Conservation (phyloP, 2,329 filamentous ascomycete genomes). For the Boeremia exigua region DNA sequence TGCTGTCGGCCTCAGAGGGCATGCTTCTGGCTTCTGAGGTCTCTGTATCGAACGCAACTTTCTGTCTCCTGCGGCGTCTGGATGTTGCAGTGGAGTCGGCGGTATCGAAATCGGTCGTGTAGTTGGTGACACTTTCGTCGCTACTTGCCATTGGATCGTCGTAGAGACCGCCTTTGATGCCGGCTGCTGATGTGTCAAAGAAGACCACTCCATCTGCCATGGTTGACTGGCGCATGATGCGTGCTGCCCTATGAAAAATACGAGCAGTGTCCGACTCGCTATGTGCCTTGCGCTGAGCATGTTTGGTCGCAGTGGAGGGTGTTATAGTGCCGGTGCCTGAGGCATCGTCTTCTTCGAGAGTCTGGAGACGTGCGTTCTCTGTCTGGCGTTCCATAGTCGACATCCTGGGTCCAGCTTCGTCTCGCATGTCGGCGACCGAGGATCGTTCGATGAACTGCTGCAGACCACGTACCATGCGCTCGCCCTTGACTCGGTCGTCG, state of each 20-base stretch:
- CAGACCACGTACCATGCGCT: slow-evolving; percentile 44
- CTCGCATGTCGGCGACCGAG: slow-evolving; percentile 29
- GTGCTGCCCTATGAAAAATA: slow-evolving; percentile 46
- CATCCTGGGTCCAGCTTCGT: slow-evolving; percentile 20
- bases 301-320: slow-evolving; percentile 16
- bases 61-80: slow-evolving; percentile 24
- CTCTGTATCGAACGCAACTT: slow-evolving; percentile 6
- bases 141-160: slow-evolving; percentile 27
- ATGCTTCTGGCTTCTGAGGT: background rate
- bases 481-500: slow-evolving; percentile 34
- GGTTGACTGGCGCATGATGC: slow-evolving; percentile 43
- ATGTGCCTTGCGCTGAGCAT: slow-evolving; percentile 32
- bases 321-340: slow-evolving; percentile 7
- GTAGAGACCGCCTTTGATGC: slow-evolving; percentile 33
- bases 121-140: slow-evolving; percentile 39
- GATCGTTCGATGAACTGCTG: slow-evolving; percentile 44
- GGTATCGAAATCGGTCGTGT: slow-evolving; percentile 40
- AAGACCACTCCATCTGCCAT: slow-evolving; percentile 45
- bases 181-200: slow-evolving; percentile 42
- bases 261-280: slow-evolving; percentile 31
- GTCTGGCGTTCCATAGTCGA: slow-evolving; percentile 43
- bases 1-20: slow-evolving; percentile 22
- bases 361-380: slow-evolving; percentile 41
- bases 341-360: slow-evolving; percentile 30
- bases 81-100: slow-evolving; percentile 31